Evolutionary conservation across 192 early-diverging fungal genomes (phyloP).

Genomic region (Coemansia guatemalensis): DNA sequence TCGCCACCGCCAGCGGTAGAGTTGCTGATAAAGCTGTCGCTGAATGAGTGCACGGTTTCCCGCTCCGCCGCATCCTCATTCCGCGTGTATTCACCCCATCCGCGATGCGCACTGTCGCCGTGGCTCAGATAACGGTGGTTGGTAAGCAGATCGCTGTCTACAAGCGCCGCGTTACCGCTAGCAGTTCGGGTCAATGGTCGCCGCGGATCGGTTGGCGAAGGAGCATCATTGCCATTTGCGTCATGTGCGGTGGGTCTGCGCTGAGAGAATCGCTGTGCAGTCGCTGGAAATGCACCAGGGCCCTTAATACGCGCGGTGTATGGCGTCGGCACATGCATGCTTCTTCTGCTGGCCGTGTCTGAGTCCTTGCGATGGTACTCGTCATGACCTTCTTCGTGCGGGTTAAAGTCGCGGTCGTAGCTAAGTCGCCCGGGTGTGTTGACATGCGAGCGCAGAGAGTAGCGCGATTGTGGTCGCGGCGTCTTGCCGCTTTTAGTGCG

Average conservation of each 20-base stretch:
- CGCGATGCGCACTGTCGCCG: slow-evolving; percentile 25
- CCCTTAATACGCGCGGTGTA: slow-evolving; percentile 51
- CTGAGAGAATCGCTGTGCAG: slow-evolving; percentile 50
- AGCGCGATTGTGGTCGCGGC: slow-evolving; percentile 23
- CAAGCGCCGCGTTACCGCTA: slow-evolving; percentile 23
- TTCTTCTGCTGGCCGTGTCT: slow-evolving; percentile 14
- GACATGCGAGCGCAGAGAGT: slow-evolving; percentile 29
- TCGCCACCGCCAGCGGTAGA: slow-evolving; percentile 23
- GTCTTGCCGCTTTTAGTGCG: slow-evolving; percentile 6
- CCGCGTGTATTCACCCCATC: slow-evolving; percentile 43
- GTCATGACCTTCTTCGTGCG: slow-evolving; percentile 16
- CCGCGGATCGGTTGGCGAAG: slow-evolving; percentile 33
- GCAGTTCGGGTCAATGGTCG: slow-evolving; percentile 7
- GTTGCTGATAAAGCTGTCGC: slow-evolving; percentile 52
- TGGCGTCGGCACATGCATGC: slow-evolving; percentile 24
- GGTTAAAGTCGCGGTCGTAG: slow-evolving; percentile 35
- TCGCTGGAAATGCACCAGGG: slow-evolving; percentile 50
- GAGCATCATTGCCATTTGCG: slow-evolving; percentile 13
- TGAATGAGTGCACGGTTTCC: slow-evolving; percentile 35
- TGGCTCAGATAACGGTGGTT: slow-evolving; percentile 38
- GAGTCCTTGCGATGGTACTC: slow-evolving; percentile 15
- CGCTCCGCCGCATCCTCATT: slow-evolving; percentile 25
- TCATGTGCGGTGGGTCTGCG: slow-evolving; percentile 23
- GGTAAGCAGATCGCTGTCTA: slow-evolving; percentile 26
- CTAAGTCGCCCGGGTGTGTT: slow-evolving; percentile 32